phyloP scores from a whole-genome alignment of 2,329 filamentous ascomycete genomes.

The Tolypocladium pustulatum region DNA sequence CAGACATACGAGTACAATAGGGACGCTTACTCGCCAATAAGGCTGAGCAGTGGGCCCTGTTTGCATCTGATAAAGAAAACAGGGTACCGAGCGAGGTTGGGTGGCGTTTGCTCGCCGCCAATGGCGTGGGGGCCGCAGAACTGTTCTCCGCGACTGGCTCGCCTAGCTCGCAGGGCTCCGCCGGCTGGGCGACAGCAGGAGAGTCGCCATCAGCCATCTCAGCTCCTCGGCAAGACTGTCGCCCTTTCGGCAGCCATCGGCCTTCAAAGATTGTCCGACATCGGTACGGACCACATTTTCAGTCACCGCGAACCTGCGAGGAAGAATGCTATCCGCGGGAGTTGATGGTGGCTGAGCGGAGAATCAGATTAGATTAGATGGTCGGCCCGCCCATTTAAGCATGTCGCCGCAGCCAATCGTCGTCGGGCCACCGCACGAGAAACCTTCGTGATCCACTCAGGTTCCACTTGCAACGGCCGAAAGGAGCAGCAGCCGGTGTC shows the following conservation, averaged over 20 bases:
- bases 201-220: background rate
- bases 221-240: background rate
- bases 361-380: constrained; percentile 1
- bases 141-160: background rate
- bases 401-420: background rate
- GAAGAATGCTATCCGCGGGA: no score
- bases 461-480: background rate
- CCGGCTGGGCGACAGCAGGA: background rate
- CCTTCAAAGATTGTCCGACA: no score
- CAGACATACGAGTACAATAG: background rate
- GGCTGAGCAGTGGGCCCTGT: background rate
- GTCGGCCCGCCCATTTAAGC: background rate
- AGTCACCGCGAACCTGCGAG: background rate
- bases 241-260: background rate
- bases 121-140: background rate
- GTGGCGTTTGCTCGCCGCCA: background rate
- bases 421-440: background rate
- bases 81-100: background rate
- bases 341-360: background rate
- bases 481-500: background rate
- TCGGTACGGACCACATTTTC: background rate
- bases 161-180: background rate
- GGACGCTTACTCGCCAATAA: background rate
- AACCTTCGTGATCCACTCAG: background rate
- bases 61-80: background rate